Percentiles rank a stretch among this genome's conserved stretches.
phyloP scores from a whole-genome alignment of 208 protist species.

The Trypanosoma rangeli region DNA sequence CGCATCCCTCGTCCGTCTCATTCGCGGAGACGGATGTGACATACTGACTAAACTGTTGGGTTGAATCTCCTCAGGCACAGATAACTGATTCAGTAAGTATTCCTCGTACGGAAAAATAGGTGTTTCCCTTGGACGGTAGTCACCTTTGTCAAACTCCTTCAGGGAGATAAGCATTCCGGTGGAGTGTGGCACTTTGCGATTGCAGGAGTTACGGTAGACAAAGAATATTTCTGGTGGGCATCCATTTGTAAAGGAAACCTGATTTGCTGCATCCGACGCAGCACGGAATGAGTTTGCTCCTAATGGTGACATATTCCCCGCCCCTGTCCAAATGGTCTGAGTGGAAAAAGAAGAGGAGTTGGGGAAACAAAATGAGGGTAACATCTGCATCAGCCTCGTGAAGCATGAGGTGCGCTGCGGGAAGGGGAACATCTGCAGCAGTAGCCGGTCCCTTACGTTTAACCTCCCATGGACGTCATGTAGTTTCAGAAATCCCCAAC shows the following conservation, averaged over 20 bases:
- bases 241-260: neutral
- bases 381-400: constrained; percentile 34
- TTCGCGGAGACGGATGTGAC: neutral
- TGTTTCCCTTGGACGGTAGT: constrained; percentile 33
- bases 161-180: constrained; percentile 32
- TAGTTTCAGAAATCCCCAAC: constrained; percentile 82
- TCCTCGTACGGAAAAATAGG: constrained; percentile 64
- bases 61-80: constrained; percentile 30
- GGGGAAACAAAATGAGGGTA: constrained; percentile 37
- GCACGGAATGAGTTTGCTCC: neutral
- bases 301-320: constrained; percentile 8
- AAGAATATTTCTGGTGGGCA: constrained; percentile 42
- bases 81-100: constrained; percentile 55
- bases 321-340: constrained; percentile 24
- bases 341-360: constrained; percentile 19
- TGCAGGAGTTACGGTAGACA: constrained; percentile 42
- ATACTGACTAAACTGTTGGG: constrained; percentile 4
- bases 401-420: constrained; percentile 60
- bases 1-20: neutral
- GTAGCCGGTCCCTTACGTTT: constrained; percentile 30
- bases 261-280: neutral
- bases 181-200: constrained; percentile 64
- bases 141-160: constrained; percentile 3
- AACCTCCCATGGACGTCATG: constrained; percentile 46
- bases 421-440: constrained; percentile 80